Conservation (phyloP, 2,329 filamentous ascomycete genomes). For the Diaporthe humulicola region DNA sequence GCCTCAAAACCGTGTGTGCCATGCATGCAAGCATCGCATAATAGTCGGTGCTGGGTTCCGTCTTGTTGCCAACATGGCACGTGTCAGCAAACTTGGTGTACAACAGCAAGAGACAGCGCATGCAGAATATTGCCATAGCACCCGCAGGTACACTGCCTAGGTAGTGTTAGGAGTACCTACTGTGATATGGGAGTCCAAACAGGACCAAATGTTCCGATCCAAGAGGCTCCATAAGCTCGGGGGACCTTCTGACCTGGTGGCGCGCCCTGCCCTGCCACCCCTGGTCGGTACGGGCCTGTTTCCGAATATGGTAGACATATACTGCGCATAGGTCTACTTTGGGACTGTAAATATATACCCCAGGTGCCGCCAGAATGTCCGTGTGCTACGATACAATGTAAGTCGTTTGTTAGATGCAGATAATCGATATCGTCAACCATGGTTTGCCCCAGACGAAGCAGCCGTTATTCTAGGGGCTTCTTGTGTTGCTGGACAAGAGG, state of each 20-base stretch:
- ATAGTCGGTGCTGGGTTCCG: background rate
- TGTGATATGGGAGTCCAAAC: background rate
- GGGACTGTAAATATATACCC: background rate
- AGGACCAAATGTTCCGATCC: background rate
- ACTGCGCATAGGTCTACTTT: background rate
- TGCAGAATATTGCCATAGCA: background rate
- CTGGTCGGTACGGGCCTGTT: background rate
- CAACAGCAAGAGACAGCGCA: background rate
- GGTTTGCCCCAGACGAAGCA: background rate
- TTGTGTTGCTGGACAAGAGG: conserved; percentile 1
- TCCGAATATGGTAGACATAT: background rate
- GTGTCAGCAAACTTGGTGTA: background rate
- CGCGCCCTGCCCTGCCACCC: background rate
- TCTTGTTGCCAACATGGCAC: conserved; percentile 1
- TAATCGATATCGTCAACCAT: background rate
- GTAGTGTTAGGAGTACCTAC: background rate
- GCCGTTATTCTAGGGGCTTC: background rate
- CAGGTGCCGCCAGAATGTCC: background rate
- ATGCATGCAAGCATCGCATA: conserved; percentile 13
- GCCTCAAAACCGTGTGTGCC: background rate
- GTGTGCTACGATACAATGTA: too few species aligned
- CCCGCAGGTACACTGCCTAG: too few species aligned
- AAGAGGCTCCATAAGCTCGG: background rate
- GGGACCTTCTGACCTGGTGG: background rate
- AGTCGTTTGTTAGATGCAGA: too few species aligned